phyloP scores from a whole-genome alignment of 208 protist species.

The Acanthamoeba triangularis region DNA sequence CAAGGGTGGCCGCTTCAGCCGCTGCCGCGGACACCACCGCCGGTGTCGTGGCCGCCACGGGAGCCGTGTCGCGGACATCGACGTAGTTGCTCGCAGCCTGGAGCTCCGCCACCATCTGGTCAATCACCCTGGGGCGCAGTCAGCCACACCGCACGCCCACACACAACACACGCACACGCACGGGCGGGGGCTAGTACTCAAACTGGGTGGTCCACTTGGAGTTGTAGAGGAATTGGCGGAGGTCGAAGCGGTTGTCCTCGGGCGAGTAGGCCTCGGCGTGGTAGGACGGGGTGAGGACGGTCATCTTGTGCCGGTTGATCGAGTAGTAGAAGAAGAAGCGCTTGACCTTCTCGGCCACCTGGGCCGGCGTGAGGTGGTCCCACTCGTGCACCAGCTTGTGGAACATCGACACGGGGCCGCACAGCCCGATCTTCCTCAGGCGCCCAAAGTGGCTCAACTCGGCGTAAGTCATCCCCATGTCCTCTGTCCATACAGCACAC shows the following conservation, averaged over 20 bases:
- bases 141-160: background rate
- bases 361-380: constrained; percentile 71
- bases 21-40: background rate
- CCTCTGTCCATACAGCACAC: constrained; percentile 83
- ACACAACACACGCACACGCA: too few species aligned
- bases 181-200: background rate
- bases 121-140: background rate
- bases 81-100: background rate
- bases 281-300: constrained; percentile 92
- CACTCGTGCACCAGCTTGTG: constrained; percentile 72
- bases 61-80: background rate
- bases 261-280: constrained; percentile 92
- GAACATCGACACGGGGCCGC: constrained; percentile 91
- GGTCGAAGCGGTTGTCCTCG: constrained; percentile 92
- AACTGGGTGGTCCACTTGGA: constrained; percentile 66
- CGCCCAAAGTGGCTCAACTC: constrained; percentile 89
- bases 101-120: constrained; percentile 41
- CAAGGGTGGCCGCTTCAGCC: background rate
- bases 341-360: constrained; percentile 92
- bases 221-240: constrained; percentile 87
- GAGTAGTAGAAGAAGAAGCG: constrained; percentile 92
- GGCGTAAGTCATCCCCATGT: constrained; percentile 95
- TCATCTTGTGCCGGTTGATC: constrained; percentile 94
- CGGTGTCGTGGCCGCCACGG: background rate
- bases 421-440: constrained; percentile 87